phyloP scores from a whole-genome alignment of 306 rosid genomes.

The Albizia julibrissin region DNA sequence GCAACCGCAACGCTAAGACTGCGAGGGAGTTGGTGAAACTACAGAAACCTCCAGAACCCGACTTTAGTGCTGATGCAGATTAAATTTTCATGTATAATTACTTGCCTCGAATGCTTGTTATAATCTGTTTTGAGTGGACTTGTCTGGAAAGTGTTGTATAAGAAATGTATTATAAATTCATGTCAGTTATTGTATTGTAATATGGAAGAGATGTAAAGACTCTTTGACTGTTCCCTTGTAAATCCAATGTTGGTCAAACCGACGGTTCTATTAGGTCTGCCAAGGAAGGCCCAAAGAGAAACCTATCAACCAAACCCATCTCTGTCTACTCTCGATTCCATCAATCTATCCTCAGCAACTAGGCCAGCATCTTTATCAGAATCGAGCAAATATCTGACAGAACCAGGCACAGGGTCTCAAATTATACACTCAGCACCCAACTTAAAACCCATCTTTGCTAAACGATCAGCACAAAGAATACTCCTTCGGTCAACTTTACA shows the following conservation, averaged over 20 bases:
- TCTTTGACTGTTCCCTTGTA: slow-evolving; percentile 1
- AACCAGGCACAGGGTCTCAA: too few relatives aligned
- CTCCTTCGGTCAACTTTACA: too few relatives aligned
- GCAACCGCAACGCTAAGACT: slow-evolving; percentile 68
- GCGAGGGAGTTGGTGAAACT: slow-evolving; percentile 72
- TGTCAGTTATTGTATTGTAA: slow-evolving; percentile 21
- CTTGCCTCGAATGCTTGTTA: slow-evolving; percentile 23
- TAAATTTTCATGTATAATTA: slow-evolving; percentile 34
- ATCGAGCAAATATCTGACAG: too few relatives aligned
- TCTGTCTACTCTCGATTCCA: too few relatives aligned
- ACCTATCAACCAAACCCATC: too few relatives aligned
- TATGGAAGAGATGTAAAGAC: neutral
- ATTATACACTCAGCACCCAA: too few relatives aligned
- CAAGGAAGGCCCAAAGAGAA: neutral
- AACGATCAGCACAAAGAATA: too few relatives aligned
- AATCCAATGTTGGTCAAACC: neutral
- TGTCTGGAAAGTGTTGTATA: slow-evolving; percentile 12
- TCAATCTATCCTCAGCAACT: too few relatives aligned
- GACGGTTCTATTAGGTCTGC: neutral
- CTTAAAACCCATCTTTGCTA: too few relatives aligned
- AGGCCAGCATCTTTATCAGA: too few relatives aligned
- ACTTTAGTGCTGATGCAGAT: slow-evolving; percentile 71
- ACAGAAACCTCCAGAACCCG: slow-evolving; percentile 93
- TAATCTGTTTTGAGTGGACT: neutral
- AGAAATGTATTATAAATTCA: slow-evolving; percentile 20